A percentile compares a stretch with the other conserved stretches of the same genome.
Conservation (phyloP, 805 yeast species). For the Saccharomycopsis capsularis region DNA sequence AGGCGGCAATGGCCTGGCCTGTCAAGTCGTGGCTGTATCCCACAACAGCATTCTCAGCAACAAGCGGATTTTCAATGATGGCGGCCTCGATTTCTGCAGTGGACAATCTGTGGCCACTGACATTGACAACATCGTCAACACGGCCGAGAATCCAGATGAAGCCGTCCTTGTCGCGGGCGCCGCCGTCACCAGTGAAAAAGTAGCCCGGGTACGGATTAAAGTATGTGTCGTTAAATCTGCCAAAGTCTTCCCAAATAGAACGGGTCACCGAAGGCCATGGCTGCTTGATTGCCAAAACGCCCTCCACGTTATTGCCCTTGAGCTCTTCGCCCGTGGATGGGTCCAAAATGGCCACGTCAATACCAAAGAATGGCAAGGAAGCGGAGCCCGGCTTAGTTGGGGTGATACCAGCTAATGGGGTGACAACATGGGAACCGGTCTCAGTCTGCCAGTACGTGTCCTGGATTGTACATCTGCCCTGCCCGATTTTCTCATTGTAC, state of each 20-base stretch:
- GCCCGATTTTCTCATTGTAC: slow-evolving; percentile 69
- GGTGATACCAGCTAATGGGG: slow-evolving; percentile 70
- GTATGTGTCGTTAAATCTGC: slow-evolving; percentile 73
- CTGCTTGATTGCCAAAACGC: slow-evolving; percentile 64
- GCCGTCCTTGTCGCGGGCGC: slow-evolving; percentile 78
- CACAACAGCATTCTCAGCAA: slow-evolving; percentile 77
- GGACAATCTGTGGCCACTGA: slow-evolving; percentile 80
- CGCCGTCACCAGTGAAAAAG: slow-evolving; percentile 88
- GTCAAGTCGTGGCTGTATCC: slow-evolving; percentile 79
- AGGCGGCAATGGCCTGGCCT: slow-evolving; percentile 82
- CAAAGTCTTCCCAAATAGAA: slow-evolving; percentile 72
- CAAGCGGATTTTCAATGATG: slow-evolving; percentile 59
- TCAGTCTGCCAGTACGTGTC: slow-evolving; percentile 92
- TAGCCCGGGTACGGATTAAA: slow-evolving; percentile 73
- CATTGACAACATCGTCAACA: slow-evolving; percentile 85
- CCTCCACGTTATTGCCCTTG: slow-evolving; percentile 65
- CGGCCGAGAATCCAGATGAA: slow-evolving; percentile 82
- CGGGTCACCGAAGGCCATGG: slow-evolving; percentile 88
- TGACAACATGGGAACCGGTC: slow-evolving; percentile 72
- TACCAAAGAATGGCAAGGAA: slow-evolving; percentile 78
- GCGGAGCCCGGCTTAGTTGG: slow-evolving; percentile 86
- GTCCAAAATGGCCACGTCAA: slow-evolving; percentile 64
- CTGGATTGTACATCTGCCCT: slow-evolving; percentile 60
- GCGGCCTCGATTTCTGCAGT: slow-evolving; percentile 88
- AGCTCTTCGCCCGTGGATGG: slow-evolving; percentile 69